Evolutionary conservation across 1,284 basidiomycete genomes (phyloP).

Genomic region (Pascua sp.): DNA sequence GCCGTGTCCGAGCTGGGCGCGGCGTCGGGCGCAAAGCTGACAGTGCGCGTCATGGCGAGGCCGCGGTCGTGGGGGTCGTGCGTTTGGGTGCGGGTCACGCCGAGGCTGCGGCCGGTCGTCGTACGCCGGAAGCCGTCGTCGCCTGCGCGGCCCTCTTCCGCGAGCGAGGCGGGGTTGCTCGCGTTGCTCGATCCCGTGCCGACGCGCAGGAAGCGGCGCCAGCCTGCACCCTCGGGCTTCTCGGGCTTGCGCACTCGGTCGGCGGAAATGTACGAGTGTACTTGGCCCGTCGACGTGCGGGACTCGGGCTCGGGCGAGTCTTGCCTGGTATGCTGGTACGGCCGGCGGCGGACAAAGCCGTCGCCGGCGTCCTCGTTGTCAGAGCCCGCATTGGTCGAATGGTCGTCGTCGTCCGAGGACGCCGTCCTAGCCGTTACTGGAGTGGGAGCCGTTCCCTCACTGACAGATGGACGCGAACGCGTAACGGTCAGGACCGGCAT

Average conservation of each 20-base stretch:
- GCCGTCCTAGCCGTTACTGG: background rate
- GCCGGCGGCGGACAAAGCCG: slow-evolving; percentile 11
- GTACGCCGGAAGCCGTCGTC: slow-evolving; percentile 10
- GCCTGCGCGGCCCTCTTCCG: slow-evolving; percentile 11
- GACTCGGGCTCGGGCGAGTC: background rate
- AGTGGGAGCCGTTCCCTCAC: no score
- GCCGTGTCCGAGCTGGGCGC: slow-evolving; percentile 38
- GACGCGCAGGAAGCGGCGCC: slow-evolving; percentile 17
- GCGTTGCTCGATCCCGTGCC: slow-evolving; percentile 8
- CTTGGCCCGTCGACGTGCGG: background rate
- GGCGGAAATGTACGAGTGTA: slow-evolving; percentile 20
- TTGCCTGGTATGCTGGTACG: slow-evolving; percentile 1
- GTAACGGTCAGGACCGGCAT: no score
- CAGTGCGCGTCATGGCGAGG: slow-evolving; percentile 21
- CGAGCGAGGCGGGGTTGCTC: background rate
- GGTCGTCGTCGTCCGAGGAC: slow-evolving; percentile 2
- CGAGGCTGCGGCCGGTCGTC: background rate
- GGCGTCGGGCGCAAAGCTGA: slow-evolving; percentile 41
- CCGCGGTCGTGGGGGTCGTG: slow-evolving; percentile 6
- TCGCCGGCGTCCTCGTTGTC: slow-evolving; percentile 14
- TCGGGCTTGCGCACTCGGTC: slow-evolving; percentile 1
- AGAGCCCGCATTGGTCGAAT: slow-evolving; percentile 19
- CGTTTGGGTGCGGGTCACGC: background rate
- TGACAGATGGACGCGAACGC: no score
- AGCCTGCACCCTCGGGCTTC: slow-evolving; percentile 6